Base-by-base conservation (phyloP, 1,139 yeast genomes). In the Candida tetrigidarum region DNA sequence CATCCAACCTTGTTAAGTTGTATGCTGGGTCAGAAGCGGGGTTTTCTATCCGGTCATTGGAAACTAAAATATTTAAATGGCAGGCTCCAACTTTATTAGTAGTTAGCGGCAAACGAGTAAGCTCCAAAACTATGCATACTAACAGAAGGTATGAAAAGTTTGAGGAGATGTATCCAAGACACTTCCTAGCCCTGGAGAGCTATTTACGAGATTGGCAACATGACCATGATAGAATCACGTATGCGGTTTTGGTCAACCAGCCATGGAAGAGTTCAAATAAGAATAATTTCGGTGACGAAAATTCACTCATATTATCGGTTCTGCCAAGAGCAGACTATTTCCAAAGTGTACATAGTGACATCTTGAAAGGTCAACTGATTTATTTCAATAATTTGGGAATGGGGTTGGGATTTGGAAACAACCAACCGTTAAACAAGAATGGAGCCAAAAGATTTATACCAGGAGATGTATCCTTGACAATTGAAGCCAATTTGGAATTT, bases 1-100 rank as follows among this genome's bases (percentile, higher is more conserved):
- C 65, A 50, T 52, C 67, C 50, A 76, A 83, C 47, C 64, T 86
- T 50, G 75, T 84, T 42, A 82, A 79, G 54, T 73, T 92, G 7
- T 92, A 85, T 56, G 72, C 80, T 11, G 97, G 96, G 0, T 71
- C 91, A 5, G 81, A 79, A 41, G 75, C 83, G 18, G 98, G 98
- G 1, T 92, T 87, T 58, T 88, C 97, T 0, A 86, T 92, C 75
- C 69, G 96, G 36, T 86, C 97, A 0, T 76, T 92, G 48, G 96
- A 92, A 63, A 79, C 85, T 50, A 89, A 86, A 53, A 88, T 86
- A 0, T 84, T 89, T 68, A 89, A 90, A 58, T 92, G 97, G 97
- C 83, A 80, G 53, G 96, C 96, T 0, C 96, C 97, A 0, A 82
- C 97, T 0, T 60, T 90, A 2, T 53, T 92, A 10, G 51, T 92